Evolutionary conservation across 371 early-diverging fungal genomes (phyloP), one percentile per base, ranked within the genome.

Genomic region (Apophysomyces elegans): DNA sequence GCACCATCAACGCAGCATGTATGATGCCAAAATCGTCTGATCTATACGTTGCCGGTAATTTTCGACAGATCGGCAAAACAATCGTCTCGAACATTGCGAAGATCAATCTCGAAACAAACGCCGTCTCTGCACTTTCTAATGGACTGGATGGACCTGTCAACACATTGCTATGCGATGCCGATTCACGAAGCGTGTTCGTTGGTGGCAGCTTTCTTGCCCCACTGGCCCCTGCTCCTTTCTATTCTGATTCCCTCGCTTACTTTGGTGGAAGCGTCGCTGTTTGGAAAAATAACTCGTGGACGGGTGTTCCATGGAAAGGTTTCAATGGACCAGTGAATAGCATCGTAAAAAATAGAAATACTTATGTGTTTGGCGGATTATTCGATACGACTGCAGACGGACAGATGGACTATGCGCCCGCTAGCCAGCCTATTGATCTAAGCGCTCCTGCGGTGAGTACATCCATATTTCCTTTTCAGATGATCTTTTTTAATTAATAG

Each of bases 141-240:
- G 93, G 93, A n/a, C 71, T 93, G 12, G 88, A 91, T 72, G 91
- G 90, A 0, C 77, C 89, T 3, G 91, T 93, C 9, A 77, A 82
- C 44, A 74, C 81, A 18, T 68, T 93, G 16, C 74, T 80, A 61
- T 93, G 93, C 61, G 91, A 92, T 59, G 59, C 71, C 0, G 43
- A 56, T 2, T 70, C 73, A 5, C 50, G 79, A 1, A 76, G 70
- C 3, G 79, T 89, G 1, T 86, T 82, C 61, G 85, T 78, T 4
- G 86, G 73, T 50, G 77, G 81, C 41, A 57, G 58, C 21, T 81
- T 81, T 50, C 46, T 69, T 14, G 80, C 77, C 37, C 80, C 79
- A 11, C 45, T 75, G 9, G 66, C 67, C 26, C 46, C 62, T 1
- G 66, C 73, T 2, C 59, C 76, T 47, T 46, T 63, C 43, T 73